Percentiles rank a stretch among this genome's conserved stretches.
These are phyloP conservation scores for Triticum monococcum DNA, from an alignment of 176 grass and related monocot genomes.

Conservation along the genomic window DNA sequence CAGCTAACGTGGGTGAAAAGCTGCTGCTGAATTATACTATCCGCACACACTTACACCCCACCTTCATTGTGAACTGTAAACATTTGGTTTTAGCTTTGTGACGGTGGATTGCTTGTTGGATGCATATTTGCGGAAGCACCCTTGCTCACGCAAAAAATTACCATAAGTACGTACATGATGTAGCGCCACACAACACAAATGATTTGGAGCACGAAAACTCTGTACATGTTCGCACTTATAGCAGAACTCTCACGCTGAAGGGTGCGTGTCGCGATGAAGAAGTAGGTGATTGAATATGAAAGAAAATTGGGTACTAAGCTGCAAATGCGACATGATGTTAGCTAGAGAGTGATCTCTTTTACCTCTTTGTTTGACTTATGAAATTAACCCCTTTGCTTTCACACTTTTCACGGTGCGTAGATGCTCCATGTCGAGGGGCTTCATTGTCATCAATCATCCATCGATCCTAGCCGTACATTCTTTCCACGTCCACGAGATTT, in stretches of 20 bases:
- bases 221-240: too few relatives aligned
- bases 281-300: too few relatives aligned
- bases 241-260: too few relatives aligned
- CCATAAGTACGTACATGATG: neutral
- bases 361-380: neutral
- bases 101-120: too few relatives aligned
- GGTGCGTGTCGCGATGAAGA: too few relatives aligned
- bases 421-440: conserved; percentile 45
- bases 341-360: too few relatives aligned
- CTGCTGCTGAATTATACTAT: neutral
- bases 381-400: neutral
- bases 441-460: neutral
- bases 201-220: neutral
- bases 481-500: conserved; percentile 28
- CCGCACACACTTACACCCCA: neutral
- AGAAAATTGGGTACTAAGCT: too few relatives aligned
- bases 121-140: neutral
- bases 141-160: neutral
- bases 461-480: conserved; percentile 14
- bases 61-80: neutral
- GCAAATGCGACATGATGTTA: too few relatives aligned
- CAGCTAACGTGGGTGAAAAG: conserved; percentile 28
- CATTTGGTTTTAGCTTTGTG: neutral
- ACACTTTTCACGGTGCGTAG: conserved; percentile 28
- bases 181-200: neutral